Base-by-base conservation (phyloP, 2,329 filamentous ascomycete species). In the Phaeosphaeria sp. region DNA sequence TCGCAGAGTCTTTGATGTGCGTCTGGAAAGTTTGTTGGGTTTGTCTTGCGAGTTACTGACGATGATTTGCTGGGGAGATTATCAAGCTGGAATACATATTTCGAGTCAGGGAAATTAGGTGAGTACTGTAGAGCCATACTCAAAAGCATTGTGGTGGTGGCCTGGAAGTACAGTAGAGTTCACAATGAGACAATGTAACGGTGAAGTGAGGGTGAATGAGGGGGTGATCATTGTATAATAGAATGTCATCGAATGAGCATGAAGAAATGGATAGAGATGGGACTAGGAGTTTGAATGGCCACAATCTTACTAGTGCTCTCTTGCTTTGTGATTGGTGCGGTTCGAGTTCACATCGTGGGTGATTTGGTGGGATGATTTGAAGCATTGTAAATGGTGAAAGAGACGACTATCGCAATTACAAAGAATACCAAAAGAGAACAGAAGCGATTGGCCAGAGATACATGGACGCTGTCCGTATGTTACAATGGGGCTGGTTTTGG, bases 181-280 rank as follows among this genome's bases (percentile, higher is more conserved):
- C 63, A 69, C 58, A 69, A 63, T 67, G 64, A 63, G 54, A 63
- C 63, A 66, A 60, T 56, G 43, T 46, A 55, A 55, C 48, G 53
- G 56, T 50, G 56, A 65, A 50, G 55, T 66, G 59, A 58, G 66
- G 47, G 64, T 68, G 64, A 65, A 64, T 63, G 59, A 59, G 21
- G 42, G 56, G 42, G 44, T 46, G 53, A 52, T 48, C 48, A 43
- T 23, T 17, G 15, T 13, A 27, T 55, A 46, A 22, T 53, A 36
- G 18, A 36, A 22, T 25, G 21, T 44, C 48, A 55, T 54, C 56
- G 50, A 64, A 58, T 62, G 17, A 59, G 20, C 42, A 44, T 52
- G 52, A 58, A 51, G 55, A 39, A 30, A n/a, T 4, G 46, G n/a
- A 27, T 13, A 27, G 30, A 25, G 11, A 48, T 13, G 11, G 13